Evolutionary conservation across 768 basidiomycete genomes (phyloP).

Genomic region (Amanita pseudoporphyria): DNA sequence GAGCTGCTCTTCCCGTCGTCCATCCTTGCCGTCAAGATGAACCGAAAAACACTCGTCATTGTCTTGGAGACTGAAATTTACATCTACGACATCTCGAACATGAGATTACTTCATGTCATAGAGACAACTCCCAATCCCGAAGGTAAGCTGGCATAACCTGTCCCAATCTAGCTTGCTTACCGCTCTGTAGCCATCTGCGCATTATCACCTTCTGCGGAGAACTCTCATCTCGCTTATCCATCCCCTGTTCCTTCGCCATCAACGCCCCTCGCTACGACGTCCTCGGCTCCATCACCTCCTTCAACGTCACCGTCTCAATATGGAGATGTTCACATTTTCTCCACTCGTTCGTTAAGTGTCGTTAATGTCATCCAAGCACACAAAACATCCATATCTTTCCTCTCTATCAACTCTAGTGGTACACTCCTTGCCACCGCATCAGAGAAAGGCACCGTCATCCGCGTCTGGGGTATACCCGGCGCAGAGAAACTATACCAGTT

Average conservation of each 20-base stretch:
- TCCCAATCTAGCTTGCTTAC: constrained; percentile 1
- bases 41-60: constrained; percentile 93
- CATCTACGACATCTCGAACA: constrained; percentile 97
- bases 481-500: constrained; percentile 96
- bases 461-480: constrained; percentile 85
- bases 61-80: constrained; percentile 97
- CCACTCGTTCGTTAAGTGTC: constrained; percentile 83
- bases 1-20: constrained; percentile 96
- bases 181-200: constrained; percentile 72
- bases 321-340: constrained; percentile 92
- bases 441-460: constrained; percentile 94
- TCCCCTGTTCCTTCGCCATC: constrained; percentile 84
- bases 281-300: constrained; percentile 18
- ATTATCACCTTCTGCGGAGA: constrained; percentile 87
- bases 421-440: constrained; percentile 88
- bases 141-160: constrained; percentile 38
- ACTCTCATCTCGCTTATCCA: constrained; percentile 93
- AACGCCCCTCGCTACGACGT: constrained; percentile 37
- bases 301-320: constrained; percentile 17
- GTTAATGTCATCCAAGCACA: constrained; percentile 97
- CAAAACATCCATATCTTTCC: constrained; percentile 83
- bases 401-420: constrained; percentile 80
- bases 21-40: constrained; percentile 95
- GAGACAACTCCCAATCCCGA: constrained; percentile 96
- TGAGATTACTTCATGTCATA: constrained; percentile 95